Evolutionary conservation across 768 basidiomycete genomes (phyloP).

Genomic region (Pleurotus citrinopileatus): DNA sequence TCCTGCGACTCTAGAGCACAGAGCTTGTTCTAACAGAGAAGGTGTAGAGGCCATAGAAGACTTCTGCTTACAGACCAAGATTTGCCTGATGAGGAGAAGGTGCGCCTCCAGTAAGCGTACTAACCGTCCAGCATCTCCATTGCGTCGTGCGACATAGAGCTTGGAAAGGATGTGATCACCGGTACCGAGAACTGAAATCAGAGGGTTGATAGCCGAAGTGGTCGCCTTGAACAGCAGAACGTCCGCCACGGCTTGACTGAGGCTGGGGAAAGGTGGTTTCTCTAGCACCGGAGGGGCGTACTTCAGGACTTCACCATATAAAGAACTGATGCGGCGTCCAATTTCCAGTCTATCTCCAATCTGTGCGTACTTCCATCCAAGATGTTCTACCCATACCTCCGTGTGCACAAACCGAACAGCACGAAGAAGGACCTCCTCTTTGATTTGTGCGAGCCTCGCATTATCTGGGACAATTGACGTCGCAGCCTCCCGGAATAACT

Average conservation of each 20-base stretch:
- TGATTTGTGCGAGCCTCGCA: constrained; percentile 63
- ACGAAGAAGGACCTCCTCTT: constrained; percentile 80
- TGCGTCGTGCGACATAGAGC: constrained; percentile 61
- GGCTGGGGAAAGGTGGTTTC: constrained; percentile 54
- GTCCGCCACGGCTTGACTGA: constrained; percentile 67
- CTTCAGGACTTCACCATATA: constrained; percentile 68
- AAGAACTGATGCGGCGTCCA: constrained; percentile 56
- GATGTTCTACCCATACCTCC: constrained; percentile 86
- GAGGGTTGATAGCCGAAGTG: constrained; percentile 76
- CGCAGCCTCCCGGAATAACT: constrained; percentile 72
- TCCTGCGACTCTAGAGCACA: constrained; percentile 61
- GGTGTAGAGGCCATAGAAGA: constrained; percentile 39
- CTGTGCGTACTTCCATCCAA: constrained; percentile 83
- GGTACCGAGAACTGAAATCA: constrained; percentile 67
- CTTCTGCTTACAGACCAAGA: constrained; percentile 64
- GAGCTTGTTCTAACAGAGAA: constrained; percentile 72
- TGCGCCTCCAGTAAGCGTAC: constrained; percentile 68
- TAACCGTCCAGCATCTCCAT: constrained; percentile 66
- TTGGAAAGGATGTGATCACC: constrained; percentile 56
- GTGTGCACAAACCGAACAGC: constrained; percentile 77
- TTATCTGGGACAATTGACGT: constrained; percentile 53
- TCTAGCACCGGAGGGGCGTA: constrained; percentile 52
- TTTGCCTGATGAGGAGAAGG: constrained; percentile 55
- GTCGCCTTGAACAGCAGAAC: constrained; percentile 73
- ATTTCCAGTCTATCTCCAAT: constrained; percentile 86